Base-by-base conservation (phyloP, 2,329 filamentous ascomycete species). In the Colletotrichum caudatum region DNA sequence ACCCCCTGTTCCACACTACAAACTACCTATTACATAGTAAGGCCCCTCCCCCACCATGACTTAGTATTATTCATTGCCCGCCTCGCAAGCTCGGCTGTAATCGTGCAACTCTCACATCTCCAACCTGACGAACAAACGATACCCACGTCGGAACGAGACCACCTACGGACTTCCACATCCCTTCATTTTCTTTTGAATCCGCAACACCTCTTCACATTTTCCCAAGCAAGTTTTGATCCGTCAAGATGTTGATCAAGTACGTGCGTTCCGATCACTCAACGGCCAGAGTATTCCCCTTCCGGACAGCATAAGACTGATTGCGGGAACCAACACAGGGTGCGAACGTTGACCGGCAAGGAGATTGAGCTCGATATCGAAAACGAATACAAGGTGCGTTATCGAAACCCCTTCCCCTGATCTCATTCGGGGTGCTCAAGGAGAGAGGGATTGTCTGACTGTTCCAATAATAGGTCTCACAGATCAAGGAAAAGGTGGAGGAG, bases 401-500 rank as follows among this genome's bases (percentile, higher is more conserved):
- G n/a, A 48, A n/a, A 14, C 7, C 14, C 26, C 57, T 56, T 14
- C 37, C 54, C 58, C 46, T 46, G 23, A 59, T 20, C 39, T 48
- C 14, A n/a, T 8, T 23, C 44, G 16, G 50, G 18, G 48, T 11
- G 33, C 65, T 18, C 12, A 35, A 54, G 26, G 51, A 37, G 26
- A 39, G 14, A 50, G 29, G 16, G 23, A 12, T 20, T 6, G n/a
- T 44, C 70, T 72, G 48, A 69, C 48, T n/a, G 33, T 33, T 56
- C 57, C 18, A 53, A 73, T 75, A 48, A 50, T 20, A 97, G 94
- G 93, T 98, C 77, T 92, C 93, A 51, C 91, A 95, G 82, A 98
- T 99, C 88, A 99, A 99, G 88, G 96, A 98, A 84, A 95, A 95
- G 78, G 96, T 99, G 67, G 96, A 99, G 83, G 96, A 99, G 86